Evolutionary conservation across 441 rosid species (phyloP).

Genomic region (Populus tomentosa): DNA sequence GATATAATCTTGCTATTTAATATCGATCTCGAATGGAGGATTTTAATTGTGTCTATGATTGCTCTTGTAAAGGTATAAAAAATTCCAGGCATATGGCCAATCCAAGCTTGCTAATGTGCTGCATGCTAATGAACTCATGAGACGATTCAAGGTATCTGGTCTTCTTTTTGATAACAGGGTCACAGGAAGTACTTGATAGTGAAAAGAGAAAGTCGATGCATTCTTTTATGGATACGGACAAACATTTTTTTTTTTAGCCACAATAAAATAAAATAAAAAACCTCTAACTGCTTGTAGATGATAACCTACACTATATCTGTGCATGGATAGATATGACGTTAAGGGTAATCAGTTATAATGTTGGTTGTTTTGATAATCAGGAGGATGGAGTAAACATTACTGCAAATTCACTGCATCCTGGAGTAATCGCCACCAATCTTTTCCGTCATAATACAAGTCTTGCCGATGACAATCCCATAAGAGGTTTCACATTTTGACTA

Average conservation of each 20-base stretch:
- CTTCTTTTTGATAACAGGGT: slow-evolving; percentile 28
- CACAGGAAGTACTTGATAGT: slow-evolving; percentile 6
- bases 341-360: neutral
- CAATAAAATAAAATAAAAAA: neutral
- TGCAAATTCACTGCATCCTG: slow-evolving; percentile 65
- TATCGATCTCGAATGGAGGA: neutral
- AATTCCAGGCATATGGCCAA: slow-evolving; percentile 33
- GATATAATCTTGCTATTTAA: neutral
- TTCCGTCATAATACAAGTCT: slow-evolving; percentile 32
- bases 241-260: neutral
- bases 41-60: slow-evolving; percentile 2
- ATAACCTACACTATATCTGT: neutral
- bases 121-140: slow-evolving; percentile 27
- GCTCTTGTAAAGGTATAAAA: slow-evolving; percentile 37
- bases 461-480: slow-evolving; percentile 31
- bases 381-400: slow-evolving; percentile 57
- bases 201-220: neutral
- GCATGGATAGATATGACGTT: neutral
- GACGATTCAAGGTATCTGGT: slow-evolving; percentile 27
- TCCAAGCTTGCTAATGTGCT: slow-evolving; percentile 30
- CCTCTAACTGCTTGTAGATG: neutral
- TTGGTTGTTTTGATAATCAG: slow-evolving; percentile 25
- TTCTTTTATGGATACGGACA: neutral
- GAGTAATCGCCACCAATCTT: slow-evolving; percentile 50
- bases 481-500: neutral